Percentiles rank a stretch among this genome's conserved stretches.
Conservation (phyloP, 1,284 basidiomycete genomes). For the Takashimella tepidaria region DNA sequence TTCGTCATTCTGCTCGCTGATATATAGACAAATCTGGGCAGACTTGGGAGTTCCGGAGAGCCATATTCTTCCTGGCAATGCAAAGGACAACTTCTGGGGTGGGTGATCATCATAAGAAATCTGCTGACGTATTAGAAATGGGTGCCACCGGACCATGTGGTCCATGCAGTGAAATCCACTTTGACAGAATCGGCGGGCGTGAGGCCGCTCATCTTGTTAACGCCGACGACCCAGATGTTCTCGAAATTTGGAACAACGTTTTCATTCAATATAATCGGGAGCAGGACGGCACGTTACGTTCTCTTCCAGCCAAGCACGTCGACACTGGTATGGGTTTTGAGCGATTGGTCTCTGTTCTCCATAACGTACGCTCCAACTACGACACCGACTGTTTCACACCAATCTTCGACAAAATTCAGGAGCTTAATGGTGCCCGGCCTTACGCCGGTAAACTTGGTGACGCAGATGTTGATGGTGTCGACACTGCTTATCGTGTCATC, state of each 20-base stretch:
- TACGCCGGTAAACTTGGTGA: constrained; percentile 87
- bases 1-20: neutral
- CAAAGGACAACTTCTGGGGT: constrained; percentile 99
- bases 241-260: constrained; percentile 99
- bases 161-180: constrained; percentile 97
- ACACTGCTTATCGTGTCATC: constrained; percentile 95
- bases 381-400: constrained; percentile 94
- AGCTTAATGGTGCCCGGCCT: constrained; percentile 79
- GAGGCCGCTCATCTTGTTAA: constrained; percentile 92
- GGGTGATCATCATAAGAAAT: constrained; percentile 31
- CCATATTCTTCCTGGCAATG: constrained; percentile 88
- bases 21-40: constrained; percentile 67
- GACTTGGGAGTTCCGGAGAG: constrained; percentile 79
- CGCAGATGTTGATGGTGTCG: constrained; percentile 90
- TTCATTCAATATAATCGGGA: constrained; percentile 99
- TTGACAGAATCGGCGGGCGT: constrained; percentile 82
- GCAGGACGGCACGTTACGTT: constrained; percentile 70
- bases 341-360: constrained; percentile 88
- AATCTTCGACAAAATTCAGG: constrained; percentile 81
- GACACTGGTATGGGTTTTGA: constrained; percentile 99
- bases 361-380: constrained; percentile 91
- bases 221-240: constrained; percentile 90
- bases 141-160: constrained; percentile 96
- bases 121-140: constrained; percentile 67
- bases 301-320: constrained; percentile 88